phyloP scores from a whole-genome alignment of 768 basidiomycete genomes.

The Podaxis mareebaensis region DNA sequence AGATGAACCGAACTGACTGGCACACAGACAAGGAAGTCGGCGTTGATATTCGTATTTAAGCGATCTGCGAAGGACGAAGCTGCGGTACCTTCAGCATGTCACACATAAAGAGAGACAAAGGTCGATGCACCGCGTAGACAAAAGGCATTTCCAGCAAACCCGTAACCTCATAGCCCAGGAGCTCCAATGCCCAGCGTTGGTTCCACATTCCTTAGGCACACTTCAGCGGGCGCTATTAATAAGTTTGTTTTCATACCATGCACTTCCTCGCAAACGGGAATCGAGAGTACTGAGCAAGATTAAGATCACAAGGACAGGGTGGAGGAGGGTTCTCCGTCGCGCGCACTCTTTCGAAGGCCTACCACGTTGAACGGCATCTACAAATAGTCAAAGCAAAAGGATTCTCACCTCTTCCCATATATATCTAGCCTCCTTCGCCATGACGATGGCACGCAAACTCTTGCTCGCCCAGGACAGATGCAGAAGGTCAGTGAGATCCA shows the following conservation, averaged over 20 bases:
- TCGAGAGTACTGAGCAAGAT: conserved; percentile 1
- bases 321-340: not conserved
- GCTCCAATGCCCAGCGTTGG: not conserved
- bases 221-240: not conserved
- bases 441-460: conserved; percentile 33
- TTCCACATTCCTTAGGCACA: not conserved
- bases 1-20: not conserved
- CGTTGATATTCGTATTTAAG: not conserved
- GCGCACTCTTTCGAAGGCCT: not conserved
- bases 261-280: conserved; percentile 5
- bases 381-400: not conserved
- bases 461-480: conserved; percentile 37
- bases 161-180: conserved; percentile 7
- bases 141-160: not conserved
- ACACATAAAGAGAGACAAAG: not conserved
- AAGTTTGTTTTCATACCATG: not conserved
- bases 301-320: not conserved
- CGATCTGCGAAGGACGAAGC: not conserved
- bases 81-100: not conserved
- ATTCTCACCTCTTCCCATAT: conserved; percentile 35
- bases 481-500: conserved; percentile 41
- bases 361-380: not conserved
- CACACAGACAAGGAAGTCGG: not conserved
- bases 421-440: conserved; percentile 18
- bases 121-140: not conserved